phyloP scores from a whole-genome alignment of 208 protist species.

The Crithidia mellificae region DNA sequence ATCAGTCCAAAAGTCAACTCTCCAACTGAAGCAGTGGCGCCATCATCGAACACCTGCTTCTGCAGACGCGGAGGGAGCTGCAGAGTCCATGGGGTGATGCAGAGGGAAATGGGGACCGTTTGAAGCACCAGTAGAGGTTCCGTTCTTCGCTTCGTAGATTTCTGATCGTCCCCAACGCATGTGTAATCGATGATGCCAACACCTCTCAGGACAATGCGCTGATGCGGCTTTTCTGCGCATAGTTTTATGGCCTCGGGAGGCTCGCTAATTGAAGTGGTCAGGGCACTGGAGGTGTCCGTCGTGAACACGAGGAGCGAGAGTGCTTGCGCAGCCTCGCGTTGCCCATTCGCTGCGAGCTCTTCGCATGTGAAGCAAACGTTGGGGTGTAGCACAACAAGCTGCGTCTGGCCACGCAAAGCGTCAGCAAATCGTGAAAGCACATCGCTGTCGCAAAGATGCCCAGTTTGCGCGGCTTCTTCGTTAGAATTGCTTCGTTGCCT shows the following conservation, averaged over 20 bases:
- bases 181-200: constrained; percentile 8
- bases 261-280: no score
- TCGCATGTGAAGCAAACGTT: neutral
- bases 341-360: neutral
- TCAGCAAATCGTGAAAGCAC: neutral
- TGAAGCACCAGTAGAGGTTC: neutral
- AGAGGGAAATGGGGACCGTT: constrained; percentile 8
- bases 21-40: constrained; percentile 9
- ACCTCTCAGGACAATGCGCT: neutral
- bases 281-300: neutral
- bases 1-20: neutral
- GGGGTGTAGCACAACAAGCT: neutral
- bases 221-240: no score
- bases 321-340: neutral
- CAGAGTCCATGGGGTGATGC: neutral
- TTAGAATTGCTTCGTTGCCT: no score
- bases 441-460: neutral
- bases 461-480: no score
- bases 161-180: neutral
- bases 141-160: neutral
- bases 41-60: constrained; percentile 5
- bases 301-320: neutral
- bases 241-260: no score
- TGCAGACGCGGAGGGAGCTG: constrained; percentile 2
- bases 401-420: neutral